Evolutionary conservation across 495 filamentous ascomycete species (phyloP).

Genomic region (Articulospora tetracladia): DNA sequence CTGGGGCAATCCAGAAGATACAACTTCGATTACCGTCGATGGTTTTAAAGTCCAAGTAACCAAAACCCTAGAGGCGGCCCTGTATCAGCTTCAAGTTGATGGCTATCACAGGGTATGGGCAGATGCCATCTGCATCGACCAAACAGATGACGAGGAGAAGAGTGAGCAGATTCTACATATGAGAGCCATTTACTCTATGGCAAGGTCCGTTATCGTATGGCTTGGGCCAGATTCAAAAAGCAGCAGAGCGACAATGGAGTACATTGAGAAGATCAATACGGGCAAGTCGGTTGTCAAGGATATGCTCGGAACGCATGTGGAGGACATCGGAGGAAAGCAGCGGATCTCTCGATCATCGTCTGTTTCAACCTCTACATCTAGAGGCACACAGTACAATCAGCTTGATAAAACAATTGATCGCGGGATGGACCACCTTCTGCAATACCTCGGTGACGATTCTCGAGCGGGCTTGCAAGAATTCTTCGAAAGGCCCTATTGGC

Average conservation of each 20-base stretch:
- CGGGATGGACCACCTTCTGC: no score
- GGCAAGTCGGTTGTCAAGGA: no score
- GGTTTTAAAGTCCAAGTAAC: constrained; percentile 16
- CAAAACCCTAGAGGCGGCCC: constrained; percentile 21
- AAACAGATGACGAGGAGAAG: constrained; percentile 29
- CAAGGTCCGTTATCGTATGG: constrained; percentile 25
- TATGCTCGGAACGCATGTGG: no score
- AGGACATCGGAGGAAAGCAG: no score
- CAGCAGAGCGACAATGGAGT: no score
- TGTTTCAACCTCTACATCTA: no score
- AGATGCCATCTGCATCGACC: constrained; percentile 33
- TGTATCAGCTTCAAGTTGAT: constrained; percentile 14
- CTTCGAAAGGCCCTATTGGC: background rate
- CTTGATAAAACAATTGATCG: no score
- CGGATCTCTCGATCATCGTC: no score
- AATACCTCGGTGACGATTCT: no score
- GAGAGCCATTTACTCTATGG: constrained; percentile 26
- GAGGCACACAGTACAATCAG: no score
- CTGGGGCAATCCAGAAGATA: constrained; percentile 16
- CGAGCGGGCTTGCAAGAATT: background rate
- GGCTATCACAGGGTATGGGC: background rate
- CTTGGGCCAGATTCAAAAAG: no score
- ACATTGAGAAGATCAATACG: no score
- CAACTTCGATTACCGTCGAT: constrained; percentile 18
- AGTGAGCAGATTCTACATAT: constrained; percentile 29